phyloP scores from a whole-genome alignment of 2,329 filamentous ascomycete species.

The Botrytis paeoniae region DNA sequence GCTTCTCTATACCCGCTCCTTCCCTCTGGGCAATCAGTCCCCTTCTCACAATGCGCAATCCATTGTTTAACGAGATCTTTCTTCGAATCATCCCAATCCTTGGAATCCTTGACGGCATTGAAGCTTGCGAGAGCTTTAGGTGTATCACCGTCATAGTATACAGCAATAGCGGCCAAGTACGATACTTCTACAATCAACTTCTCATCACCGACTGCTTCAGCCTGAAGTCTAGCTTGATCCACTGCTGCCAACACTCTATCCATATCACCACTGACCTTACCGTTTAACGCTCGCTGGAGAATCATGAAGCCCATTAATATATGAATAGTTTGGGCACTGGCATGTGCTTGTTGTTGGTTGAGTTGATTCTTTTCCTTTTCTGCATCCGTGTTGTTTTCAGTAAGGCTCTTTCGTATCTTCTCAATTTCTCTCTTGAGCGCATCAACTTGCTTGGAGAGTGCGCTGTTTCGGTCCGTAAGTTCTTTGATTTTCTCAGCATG shows the following conservation, averaged over 20 bases:
- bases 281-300: conserved; percentile 1
- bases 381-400: rapidly evolving
- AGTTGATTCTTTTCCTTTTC: neutral
- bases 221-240: neutral
- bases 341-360: neutral
- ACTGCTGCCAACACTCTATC: neutral
- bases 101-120: neutral
- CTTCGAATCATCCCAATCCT: neutral
- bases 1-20: neutral
- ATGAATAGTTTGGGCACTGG: neutral
- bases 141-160: conserved; percentile 1
- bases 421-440: neutral
- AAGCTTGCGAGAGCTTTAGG: neutral
- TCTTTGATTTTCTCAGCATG: neutral
- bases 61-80: neutral
- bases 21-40: neutral
- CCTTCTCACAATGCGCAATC: neutral
- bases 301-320: neutral
- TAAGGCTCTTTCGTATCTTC: neutral
- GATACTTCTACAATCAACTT: neutral
- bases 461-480: neutral
- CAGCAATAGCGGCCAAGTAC: neutral
- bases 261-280: neutral
- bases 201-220: neutral
- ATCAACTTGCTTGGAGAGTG: neutral